Evolutionary conservation across 192 early-diverging fungal species (phyloP), one percentile per base, ranked within the genome.

Genomic region (Backusella luteola): DNA sequence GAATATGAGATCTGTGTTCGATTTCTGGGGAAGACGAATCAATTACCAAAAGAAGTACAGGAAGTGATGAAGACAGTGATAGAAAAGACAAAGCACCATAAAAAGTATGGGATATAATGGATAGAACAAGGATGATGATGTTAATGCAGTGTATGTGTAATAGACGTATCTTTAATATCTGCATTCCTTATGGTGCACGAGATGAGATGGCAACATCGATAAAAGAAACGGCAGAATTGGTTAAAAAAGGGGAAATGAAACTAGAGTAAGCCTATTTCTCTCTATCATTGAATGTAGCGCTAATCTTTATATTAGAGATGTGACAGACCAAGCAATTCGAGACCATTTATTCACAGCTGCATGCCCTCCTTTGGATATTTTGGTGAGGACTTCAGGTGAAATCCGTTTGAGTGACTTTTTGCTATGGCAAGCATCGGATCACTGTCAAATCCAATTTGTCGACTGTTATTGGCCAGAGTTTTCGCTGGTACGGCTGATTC

Each of bases 381-480:
- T 97, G 42, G 88, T 99, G 53, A 89, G 98, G 46, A 99, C 98
- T 0, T 96, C 95, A 6, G 97, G 96, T n/a, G 96, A 99, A 81
- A 91, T 93, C 15, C 86, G 98, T 3, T 87, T 99, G 66, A 96
- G 94, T 78, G 97, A 98, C 82, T 99, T 94, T 85, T 63, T 81
- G 46, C 49, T 71, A 46, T 66, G 77, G 75, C 80, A 76, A 74
- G 71, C 75, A n/a, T 74, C 53, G n/a, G 88, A 89, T 46, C 79
- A 85, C 63, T 92, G 92, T 36, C 91, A 93, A 32, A 90, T 98
- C 41, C 92, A 95, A 67, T 99, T 98, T 85, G 88, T 97, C 17
- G 86, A 95, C 38, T 91, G 92, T 17, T 90, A 90, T 59, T 99
- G 98, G 98, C 98, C 98, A 8, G 95, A 98, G 66, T 99, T 99